Base-by-base conservation (phyloP, 257 asterid genomes). In the Mitragyna speciosa region DNA sequence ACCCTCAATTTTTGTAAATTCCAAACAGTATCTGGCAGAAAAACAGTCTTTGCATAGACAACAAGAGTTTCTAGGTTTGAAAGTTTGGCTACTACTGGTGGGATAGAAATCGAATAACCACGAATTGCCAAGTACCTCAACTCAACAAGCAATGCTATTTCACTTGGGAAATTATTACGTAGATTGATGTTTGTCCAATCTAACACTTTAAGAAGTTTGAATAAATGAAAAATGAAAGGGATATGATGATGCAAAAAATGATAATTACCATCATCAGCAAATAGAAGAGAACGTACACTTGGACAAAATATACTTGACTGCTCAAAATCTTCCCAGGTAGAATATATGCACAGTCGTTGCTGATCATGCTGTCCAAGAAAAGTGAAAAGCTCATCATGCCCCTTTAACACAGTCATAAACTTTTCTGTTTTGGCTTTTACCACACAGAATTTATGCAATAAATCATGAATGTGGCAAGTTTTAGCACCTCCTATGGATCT, bases 211-310 rank as follows among this genome's bases (percentile, higher is more conserved):
- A n/a, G n/a, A n/a, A n/a, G n/a, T n/a, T n/a, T n/a, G n/a, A 31
- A 0, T 14, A 4, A 9, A 5, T 11, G 41, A 31, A 31, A 66
- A 66, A 31, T 5, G 12, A 31, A 66, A 0, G 22, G 3, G 0
- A 66, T 11, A 47, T 0, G 14, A 0, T 0, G 0, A 3, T 0
- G 0, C 12, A 0, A 2, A 3, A 14, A 5, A n/a, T n/a, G n/a
- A n/a, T n/a, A n/a, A n/a, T n/a, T n/a, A 0, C 0, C 3, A 1
- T 11, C 19, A 26, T 6, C 41, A 65, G 2, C 16, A 65, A 28
- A 14, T 3, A 65, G 10, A 3, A 65, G 70, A 65, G 70, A 65
- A 9, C 41, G 41, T 65, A 65, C 0, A 0, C 5, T 2, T 17
- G 70, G 70, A 65, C 41, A 28, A 65, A 65, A 28, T 12, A 30